Evolutionary conservation across 2,329 filamentous ascomycete genomes (phyloP).

Genomic region (Arthroderma uncinatum): DNA sequence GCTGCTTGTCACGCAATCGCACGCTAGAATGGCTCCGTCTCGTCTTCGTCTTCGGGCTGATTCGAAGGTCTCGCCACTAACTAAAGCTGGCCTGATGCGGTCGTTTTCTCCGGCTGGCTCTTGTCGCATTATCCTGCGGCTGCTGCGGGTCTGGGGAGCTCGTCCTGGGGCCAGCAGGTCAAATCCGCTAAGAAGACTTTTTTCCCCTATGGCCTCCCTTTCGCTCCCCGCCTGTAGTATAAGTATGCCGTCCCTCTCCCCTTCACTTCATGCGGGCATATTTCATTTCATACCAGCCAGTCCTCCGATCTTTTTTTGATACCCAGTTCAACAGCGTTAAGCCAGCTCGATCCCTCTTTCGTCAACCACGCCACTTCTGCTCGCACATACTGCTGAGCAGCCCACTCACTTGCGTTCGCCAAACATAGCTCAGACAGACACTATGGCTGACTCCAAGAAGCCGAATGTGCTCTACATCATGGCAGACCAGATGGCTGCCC

Average conservation of each 20-base stretch:
- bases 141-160: background rate
- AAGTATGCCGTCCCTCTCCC: background rate
- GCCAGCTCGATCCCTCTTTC: background rate
- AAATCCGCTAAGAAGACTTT: background rate
- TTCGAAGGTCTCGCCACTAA: too few species aligned
- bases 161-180: background rate
- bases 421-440: background rate
- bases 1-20: background rate
- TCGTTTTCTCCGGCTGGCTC: background rate
- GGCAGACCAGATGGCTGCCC: constrained; percentile 89
- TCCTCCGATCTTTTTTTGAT: background rate
- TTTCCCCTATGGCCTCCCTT: background rate
- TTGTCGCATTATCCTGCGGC: background rate
- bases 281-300: background rate
- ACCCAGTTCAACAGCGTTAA: background rate
- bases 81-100: too few species aligned
- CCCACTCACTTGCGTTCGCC: background rate
- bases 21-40: background rate
- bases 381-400: too few species aligned
- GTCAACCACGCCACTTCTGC: background rate
- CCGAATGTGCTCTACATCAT: constrained; percentile 89
- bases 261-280: background rate
- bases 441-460: constrained; percentile 31
- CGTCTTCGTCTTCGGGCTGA: too few species aligned
- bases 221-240: background rate